These are phyloP conservation scores for Lagenidium giganteum DNA, from an alignment of 352 stramenopile genomes.

Conservation along the genomic window DNA sequence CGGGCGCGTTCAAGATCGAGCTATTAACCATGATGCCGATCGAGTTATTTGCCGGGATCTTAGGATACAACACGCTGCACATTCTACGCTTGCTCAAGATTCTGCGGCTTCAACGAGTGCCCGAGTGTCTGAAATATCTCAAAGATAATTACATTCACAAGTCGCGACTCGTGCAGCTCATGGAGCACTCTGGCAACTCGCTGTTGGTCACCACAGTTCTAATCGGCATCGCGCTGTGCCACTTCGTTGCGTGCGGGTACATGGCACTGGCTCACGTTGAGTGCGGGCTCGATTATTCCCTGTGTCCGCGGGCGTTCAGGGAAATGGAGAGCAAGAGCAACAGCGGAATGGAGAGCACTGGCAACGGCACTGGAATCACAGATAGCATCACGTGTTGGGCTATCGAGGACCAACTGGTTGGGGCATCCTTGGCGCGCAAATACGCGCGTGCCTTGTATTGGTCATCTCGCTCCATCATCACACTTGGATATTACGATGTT, in stretches of 20 bases:
- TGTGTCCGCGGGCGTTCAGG: constrained; percentile 30
- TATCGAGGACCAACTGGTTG: constrained; percentile 59
- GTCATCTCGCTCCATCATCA: constrained; percentile 47
- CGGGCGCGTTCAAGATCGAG: constrained; percentile 34
- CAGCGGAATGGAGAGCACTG: too few relatives aligned
- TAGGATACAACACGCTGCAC: constrained; percentile 53
- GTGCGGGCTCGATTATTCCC: constrained; percentile 51
- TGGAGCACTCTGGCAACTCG: constrained; percentile 54
- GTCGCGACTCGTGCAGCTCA: constrained; percentile 36
- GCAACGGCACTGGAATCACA: too few relatives aligned
- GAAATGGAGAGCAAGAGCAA: constrained; percentile 8
- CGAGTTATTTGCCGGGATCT: constrained; percentile 32
- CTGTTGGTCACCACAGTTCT: constrained; percentile 44
- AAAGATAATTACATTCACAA: too few relatives aligned
- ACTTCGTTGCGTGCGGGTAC: constrained; percentile 63
- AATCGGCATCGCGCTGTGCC: constrained; percentile 35
- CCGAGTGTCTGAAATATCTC: constrained; percentile 35
- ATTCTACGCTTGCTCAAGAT: constrained; percentile 47
- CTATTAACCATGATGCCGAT: constrained; percentile 40
- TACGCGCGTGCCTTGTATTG: constrained; percentile 59
- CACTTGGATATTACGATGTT: constrained; percentile 59
- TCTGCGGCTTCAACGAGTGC: constrained; percentile 46
- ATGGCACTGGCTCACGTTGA: constrained; percentile 62
- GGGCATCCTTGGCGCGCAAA: constrained; percentile 31
- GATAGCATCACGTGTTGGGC: constrained; percentile 52